phyloP scores from a whole-genome alignment of 305 asterid species.

The Caryopteris hybrid region DNA sequence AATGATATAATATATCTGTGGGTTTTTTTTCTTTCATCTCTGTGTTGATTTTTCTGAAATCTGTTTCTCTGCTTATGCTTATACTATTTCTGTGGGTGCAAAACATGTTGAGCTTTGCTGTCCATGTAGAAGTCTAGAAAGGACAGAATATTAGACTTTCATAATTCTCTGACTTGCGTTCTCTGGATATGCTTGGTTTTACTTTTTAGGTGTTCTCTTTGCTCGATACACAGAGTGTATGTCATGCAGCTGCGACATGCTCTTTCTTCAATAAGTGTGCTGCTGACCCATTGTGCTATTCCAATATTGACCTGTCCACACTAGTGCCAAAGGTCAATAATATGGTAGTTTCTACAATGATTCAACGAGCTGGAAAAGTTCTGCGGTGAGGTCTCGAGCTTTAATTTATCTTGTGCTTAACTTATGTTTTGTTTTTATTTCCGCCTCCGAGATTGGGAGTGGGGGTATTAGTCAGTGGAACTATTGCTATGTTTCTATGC shows the following conservation, averaged over 20 bases:
- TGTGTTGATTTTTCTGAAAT: conserved; percentile 3
- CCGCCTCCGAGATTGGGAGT: background rate
- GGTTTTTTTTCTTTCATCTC: background rate
- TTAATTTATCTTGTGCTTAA: background rate
- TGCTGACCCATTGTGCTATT: conserved; percentile 71
- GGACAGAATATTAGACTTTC: background rate
- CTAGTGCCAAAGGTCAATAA: conserved; percentile 60
- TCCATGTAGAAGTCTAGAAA: background rate
- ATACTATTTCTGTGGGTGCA: background rate
- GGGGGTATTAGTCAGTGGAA: too few relatives aligned
- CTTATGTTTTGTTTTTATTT: background rate
- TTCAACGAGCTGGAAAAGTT: conserved; percentile 78
- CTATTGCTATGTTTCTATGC: background rate
- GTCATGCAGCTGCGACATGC: conserved; percentile 74
- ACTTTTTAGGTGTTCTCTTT: conserved; percentile 62
- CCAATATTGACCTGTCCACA: conserved; percentile 62
- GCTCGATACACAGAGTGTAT: conserved; percentile 71
- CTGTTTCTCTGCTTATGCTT: background rate
- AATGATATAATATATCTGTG: background rate
- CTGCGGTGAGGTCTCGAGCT: conserved; percentile 40
- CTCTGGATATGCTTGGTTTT: too few relatives aligned
- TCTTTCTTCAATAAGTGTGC: conserved; percentile 79
- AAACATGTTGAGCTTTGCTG: background rate
- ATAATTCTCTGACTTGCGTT: background rate
- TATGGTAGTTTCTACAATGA: conserved; percentile 64